Evolutionary conservation across 805 yeast species (phyloP), one percentile per base, ranked within the genome.

Genomic region (Pichia membranifaciens): DNA sequence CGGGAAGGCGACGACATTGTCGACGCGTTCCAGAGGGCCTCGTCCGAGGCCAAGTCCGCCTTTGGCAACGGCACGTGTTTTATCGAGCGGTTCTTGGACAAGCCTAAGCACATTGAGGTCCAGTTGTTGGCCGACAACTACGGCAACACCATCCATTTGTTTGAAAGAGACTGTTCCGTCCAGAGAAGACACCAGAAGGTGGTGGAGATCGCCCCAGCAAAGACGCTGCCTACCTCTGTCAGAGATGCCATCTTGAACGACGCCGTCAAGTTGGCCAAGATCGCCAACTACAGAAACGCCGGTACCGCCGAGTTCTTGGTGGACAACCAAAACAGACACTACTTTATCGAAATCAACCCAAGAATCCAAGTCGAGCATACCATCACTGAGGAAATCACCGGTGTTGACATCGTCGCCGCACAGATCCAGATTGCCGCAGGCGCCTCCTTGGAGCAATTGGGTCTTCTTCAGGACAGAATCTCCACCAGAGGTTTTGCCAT

Each of bases 181-280:
- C 99, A 91, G 74, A 87, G 99, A 76, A 87, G 99, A 74, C 99
- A 91, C 69, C 99, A 91, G 73, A 91, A 91, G 71, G 99, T 91
- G 45, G 98, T 91, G 34, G 99, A 91, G 70, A 89, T 91, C 59
- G 99, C 99, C 4, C 98, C 99, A 12, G 97, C 98, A 34, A 84
- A 87, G 70, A 88, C 89, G 52, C 72, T 93, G 58, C 95, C 97
- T 21, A 67, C 72, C 41, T 74, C 73, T 23, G 93, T 90, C 33
- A 81, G 99, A 65, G 90, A 91, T 62, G 91, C 96, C 45, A 95
- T 93, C 56, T 76, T 93, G 61, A 79, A 86, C 38, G 99, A 93
- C 65, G 99, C 99, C 20, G 98, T 91, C 53, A 88, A 78, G 66
- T 78, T 91, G 60, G 98, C 98, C 39, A 78, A 77, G 62, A 73